Evolutionary conservation across 108 stramenopile genomes (phyloP).

Genomic region (Cyclotella distinguenda): DNA sequence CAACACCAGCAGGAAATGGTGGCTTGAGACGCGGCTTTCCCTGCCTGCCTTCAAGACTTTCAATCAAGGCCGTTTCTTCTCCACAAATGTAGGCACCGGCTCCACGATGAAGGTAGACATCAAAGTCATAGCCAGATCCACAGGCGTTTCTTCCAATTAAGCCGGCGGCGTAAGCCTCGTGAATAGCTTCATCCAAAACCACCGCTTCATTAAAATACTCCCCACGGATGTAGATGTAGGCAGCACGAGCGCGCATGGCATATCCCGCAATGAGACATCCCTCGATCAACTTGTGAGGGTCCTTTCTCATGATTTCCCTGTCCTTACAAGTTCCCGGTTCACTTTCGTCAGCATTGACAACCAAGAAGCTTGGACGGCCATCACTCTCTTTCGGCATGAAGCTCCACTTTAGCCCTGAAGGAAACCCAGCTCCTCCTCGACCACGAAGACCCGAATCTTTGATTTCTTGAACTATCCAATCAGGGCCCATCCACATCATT

Average conservation of each 20-base stretch:
- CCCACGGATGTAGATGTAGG: constrained; percentile 99
- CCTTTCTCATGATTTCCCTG: constrained; percentile 99
- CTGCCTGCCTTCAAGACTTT: constrained; percentile 94
- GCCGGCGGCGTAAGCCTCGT: constrained; percentile 97
- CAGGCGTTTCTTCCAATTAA: constrained; percentile 96
- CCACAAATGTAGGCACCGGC: constrained; percentile 99
- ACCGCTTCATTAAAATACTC: constrained; percentile 99
- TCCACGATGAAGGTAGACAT: constrained; percentile 99
- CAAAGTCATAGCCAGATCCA: constrained; percentile 99
- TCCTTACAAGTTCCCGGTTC: constrained; percentile 99
- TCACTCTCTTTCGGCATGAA: constrained; percentile 99
- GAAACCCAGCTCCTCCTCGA: constrained; percentile 98
- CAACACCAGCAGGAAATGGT: constrained; percentile 99
- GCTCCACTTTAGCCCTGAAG: constrained; percentile 99
- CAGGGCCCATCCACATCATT: constrained; percentile 98
- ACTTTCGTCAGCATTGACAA: constrained; percentile 99
- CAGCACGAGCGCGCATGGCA: constrained; percentile 99
- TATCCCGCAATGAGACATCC: constrained; percentile 98
- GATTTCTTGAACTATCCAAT: constrained; percentile 99
- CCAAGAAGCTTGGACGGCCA: constrained; percentile 97
- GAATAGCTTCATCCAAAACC: constrained; percentile 98
- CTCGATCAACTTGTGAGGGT: constrained; percentile 99
- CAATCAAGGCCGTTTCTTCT: constrained; percentile 99
- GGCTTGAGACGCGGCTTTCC: constrained; percentile 99
- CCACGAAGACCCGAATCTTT: constrained; percentile 98